A percentile compares a stretch with the other conserved stretches of the same genome.
Conservation (phyloP, 495 filamentous ascomycete species). For the Lepraria neglecta region DNA sequence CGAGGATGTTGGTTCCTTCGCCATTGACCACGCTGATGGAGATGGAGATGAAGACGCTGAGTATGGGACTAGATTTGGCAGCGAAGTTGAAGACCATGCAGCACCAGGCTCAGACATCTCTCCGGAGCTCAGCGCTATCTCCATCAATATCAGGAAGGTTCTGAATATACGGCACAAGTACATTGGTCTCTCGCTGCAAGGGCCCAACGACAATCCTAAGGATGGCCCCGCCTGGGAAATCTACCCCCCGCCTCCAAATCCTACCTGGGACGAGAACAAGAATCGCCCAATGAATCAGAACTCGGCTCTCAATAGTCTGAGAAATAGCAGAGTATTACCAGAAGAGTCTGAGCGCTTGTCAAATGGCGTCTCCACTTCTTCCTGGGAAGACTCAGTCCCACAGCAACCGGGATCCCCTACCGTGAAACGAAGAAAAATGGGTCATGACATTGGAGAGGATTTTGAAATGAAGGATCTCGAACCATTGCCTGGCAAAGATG, state of each 20-base stretch:
- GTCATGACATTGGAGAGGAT: conserved; percentile 84
- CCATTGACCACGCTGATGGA: conserved; percentile 26
- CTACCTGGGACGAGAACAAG: conserved; percentile 75
- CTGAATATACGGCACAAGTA: conserved; percentile 85
- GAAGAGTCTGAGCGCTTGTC: conserved; percentile 22
- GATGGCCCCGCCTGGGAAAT: conserved; percentile 79
- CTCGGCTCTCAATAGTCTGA: conserved; percentile 43
- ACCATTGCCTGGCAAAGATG: conserved; percentile 60
- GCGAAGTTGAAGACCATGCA: conserved; percentile 5
- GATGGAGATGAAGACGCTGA: conserved; percentile 20
- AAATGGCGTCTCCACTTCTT: background rate
- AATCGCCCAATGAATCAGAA: conserved; percentile 35
- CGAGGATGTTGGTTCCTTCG: conserved; percentile 38
- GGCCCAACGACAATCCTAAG: conserved; percentile 73
- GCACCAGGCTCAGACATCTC: conserved; percentile 64
- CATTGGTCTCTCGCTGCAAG: conserved; percentile 78
- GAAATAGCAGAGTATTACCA: conserved; percentile 48
- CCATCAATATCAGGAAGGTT: conserved; percentile 76
- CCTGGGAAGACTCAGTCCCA: conserved; percentile 13
- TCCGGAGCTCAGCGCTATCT: conserved; percentile 75
- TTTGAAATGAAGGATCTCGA: conserved; percentile 73
- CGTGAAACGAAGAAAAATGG: conserved; percentile 68
- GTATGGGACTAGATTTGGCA: conserved; percentile 20
- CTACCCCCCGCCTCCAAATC: conserved; percentile 84
- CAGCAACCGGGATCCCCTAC: conserved; percentile 26